These are phyloP conservation scores for Beta vulgaris DNA, from an alignment of 148 eudicot genomes.

Conservation along the genomic window DNA sequence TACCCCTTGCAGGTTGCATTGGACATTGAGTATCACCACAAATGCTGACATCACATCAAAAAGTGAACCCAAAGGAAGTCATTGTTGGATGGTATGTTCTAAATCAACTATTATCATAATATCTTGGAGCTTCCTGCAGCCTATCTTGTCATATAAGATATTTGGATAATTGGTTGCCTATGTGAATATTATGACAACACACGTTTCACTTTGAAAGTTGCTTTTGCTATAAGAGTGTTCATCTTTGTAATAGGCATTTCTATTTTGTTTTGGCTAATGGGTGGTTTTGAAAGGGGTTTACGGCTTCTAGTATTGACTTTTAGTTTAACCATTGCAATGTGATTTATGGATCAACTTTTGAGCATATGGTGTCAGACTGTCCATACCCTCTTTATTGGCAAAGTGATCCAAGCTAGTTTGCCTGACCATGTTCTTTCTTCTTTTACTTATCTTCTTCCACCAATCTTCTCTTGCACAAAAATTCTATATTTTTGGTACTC, in stretches of 20 bases:
- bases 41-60: slow-evolving; percentile 86
- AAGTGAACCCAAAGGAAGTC: slow-evolving; percentile 96
- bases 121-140: background rate
- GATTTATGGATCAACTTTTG: background rate
- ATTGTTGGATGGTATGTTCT: slow-evolving; percentile 91
- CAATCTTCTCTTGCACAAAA: background rate
- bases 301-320: background rate
- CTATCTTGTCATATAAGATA: background rate
- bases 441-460: background rate
- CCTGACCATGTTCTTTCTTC: background rate
- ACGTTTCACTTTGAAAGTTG: background rate
- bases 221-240: background rate
- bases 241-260: background rate
- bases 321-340: background rate
- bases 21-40: slow-evolving; percentile 96
- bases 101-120: background rate
- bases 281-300: too few species aligned
- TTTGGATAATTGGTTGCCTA: background rate
- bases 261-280: too few species aligned
- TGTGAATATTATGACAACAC: background rate
- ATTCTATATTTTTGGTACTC: background rate
- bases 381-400: background rate
- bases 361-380: background rate
- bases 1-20: slow-evolving; percentile 66
- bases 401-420: background rate